phyloP scores from a whole-genome alignment of 257 asterid genomes.

The Lycium barbarum region DNA sequence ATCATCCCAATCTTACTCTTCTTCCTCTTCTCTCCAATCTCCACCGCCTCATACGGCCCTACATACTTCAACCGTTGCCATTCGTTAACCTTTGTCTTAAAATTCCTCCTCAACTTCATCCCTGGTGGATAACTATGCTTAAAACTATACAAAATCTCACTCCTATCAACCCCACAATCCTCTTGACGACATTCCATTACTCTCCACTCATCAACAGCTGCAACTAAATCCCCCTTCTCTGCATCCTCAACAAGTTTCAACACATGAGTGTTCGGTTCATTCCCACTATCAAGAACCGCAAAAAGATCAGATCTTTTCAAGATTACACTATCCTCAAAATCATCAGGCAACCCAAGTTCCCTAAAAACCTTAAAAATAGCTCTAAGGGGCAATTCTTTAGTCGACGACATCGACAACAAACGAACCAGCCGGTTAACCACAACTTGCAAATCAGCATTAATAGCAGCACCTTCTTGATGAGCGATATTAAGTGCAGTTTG shows the following conservation, averaged over 20 bases:
- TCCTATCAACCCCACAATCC: conserved; percentile 60
- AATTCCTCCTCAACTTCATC: conserved; percentile 73
- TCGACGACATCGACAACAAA: conserved; percentile 72
- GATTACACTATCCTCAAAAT: conserved; percentile 80
- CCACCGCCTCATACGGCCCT: conserved; percentile 76
- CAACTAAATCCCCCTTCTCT: conserved; percentile 51
- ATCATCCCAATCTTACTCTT: conserved; percentile 46
- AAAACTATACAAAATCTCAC: conserved; percentile 59
- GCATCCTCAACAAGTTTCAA: conserved; percentile 55
- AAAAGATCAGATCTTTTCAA: conserved; percentile 60
- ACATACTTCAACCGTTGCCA: conserved; percentile 78
- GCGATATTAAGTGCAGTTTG: conserved; percentile 53
- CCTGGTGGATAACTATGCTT: conserved; percentile 85
- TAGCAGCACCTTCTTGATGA: conserved; percentile 59
- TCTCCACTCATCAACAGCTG: conserved; percentile 84
- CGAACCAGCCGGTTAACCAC: conserved; percentile 64
- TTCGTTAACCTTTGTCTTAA: conserved; percentile 69
- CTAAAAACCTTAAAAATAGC: conserved; percentile 85
- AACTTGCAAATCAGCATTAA: conserved; percentile 49
- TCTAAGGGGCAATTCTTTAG: conserved; percentile 71
- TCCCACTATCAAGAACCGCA: conserved; percentile 57
- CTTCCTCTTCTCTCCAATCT: conserved; percentile 45
- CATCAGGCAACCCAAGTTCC: conserved; percentile 88
- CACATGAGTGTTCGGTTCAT: conserved; percentile 72
- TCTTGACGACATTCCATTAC: conserved; percentile 70